Evolutionary conservation across 352 stramenopile species (phyloP).

Genomic region (Globisporangium cylindrosporum): DNA sequence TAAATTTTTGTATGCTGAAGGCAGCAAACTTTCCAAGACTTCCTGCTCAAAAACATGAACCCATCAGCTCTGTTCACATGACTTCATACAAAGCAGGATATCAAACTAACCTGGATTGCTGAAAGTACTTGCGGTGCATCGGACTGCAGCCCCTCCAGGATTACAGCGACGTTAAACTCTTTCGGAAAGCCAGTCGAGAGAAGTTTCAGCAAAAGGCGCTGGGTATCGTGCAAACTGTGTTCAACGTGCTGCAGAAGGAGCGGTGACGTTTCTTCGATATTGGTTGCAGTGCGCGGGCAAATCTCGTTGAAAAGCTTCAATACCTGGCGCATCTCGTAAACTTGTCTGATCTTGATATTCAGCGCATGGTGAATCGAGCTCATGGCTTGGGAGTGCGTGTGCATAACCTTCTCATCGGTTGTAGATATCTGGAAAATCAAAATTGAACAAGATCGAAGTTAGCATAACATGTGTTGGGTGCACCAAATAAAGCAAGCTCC

Average conservation of each 20-base stretch:
- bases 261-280: conserved; percentile 74
- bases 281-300: conserved; percentile 59
- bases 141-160: conserved; percentile 75
- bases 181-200: conserved; percentile 78
- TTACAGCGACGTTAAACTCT: conserved; percentile 79
- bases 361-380: conserved; percentile 62
- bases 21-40: conserved; percentile 78
- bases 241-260: conserved; percentile 78
- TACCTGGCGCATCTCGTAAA: conserved; percentile 76
- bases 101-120: conserved; percentile 63
- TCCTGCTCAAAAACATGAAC: conserved; percentile 34
- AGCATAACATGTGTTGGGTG: not conserved
- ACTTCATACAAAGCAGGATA: not conserved
- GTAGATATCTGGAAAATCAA: conserved; percentile 36
- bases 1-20: conserved; percentile 64
- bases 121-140: conserved; percentile 71
- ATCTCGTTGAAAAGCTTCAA: conserved; percentile 73
- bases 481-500: not conserved
- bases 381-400: conserved; percentile 54
- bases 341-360: conserved; percentile 63
- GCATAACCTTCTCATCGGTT: conserved; percentile 54
- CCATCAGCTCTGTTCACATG: not conserved
- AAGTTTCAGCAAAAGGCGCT: conserved; percentile 74
- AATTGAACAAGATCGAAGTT: not conserved
- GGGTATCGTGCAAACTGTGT: conserved; percentile 68